A percentile compares a stretch with the other conserved stretches of the same genome.
These are phyloP conservation scores for Gaeumannomyces sp. DNA, from an alignment of 2,329 filamentous ascomycete genomes.

Conservation along the genomic window DNA sequence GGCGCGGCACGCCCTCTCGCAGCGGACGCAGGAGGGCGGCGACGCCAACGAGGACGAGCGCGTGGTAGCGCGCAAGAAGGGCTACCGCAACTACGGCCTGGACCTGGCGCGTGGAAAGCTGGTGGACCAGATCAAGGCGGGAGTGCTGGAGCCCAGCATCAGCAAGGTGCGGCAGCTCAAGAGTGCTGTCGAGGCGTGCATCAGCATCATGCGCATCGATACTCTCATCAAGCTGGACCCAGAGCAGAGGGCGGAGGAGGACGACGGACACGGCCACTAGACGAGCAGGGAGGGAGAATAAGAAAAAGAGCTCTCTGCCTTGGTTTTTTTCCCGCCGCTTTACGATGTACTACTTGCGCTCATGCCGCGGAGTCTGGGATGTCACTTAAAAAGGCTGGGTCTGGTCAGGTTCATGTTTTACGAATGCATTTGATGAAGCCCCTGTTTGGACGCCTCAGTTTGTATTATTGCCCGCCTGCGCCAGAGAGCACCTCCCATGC, in stretches of 20 bases:
- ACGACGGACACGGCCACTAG: slow-evolving; percentile 84
- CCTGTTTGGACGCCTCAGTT: not conserved
- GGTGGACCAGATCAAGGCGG: slow-evolving; percentile 87
- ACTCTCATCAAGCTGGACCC: slow-evolving; percentile 97
- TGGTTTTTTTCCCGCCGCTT: not conserved
- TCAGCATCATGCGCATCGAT: slow-evolving; percentile 98
- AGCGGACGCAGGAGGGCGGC: slow-evolving; percentile 75
- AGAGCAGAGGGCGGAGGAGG: slow-evolving; percentile 65
- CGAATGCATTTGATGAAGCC: not conserved
- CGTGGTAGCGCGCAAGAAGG: slow-evolving; percentile 85
- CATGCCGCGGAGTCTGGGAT: not conserved
- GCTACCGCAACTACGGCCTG: slow-evolving; percentile 97
- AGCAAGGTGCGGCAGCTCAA: slow-evolving; percentile 98
- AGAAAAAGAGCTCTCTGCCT: not conserved
- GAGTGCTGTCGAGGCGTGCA: slow-evolving; percentile 96
- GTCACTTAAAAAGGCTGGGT: not conserved
- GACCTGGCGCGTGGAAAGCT: slow-evolving; percentile 87
- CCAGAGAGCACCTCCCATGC: not conserved
- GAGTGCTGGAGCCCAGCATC: slow-evolving; percentile 93
- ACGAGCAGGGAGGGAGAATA: slow-evolving; percentile 11
- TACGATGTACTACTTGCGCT: not conserved
- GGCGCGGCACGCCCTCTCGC: slow-evolving; percentile 86
- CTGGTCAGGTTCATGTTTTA: not conserved
- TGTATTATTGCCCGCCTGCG: too few species aligned
- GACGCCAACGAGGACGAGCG: slow-evolving; percentile 82